These are phyloP conservation scores for Cyberlindnera maclurae DNA, from an alignment of 805 yeast genomes.

Conservation along the genomic window DNA sequence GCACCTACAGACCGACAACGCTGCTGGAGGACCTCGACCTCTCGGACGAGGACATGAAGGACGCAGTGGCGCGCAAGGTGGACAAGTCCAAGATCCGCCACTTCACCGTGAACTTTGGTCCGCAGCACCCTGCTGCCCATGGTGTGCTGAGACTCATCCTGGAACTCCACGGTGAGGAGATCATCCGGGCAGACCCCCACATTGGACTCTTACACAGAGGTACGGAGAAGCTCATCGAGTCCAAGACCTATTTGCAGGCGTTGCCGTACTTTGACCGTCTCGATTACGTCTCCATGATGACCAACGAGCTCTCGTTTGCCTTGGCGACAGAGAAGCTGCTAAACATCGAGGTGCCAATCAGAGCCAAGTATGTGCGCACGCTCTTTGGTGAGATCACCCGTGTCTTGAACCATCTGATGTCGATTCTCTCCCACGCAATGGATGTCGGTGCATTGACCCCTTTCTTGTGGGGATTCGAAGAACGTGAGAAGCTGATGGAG, in stretches of 20 bases:
- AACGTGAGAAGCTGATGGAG: conserved; percentile 88
- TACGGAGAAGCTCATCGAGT: conserved; percentile 81
- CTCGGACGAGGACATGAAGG: conserved; percentile 31
- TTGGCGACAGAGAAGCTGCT: conserved; percentile 79
- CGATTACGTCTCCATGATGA: conserved; percentile 85
- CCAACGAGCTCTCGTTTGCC: conserved; percentile 79
- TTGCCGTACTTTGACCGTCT: conserved; percentile 83
- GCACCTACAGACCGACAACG: conserved; percentile 25
- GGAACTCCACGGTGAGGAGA: conserved; percentile 85
- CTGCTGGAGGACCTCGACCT: conserved; percentile 25
- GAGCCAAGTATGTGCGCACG: conserved; percentile 81
- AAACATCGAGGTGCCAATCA: conserved; percentile 76
- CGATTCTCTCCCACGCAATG: conserved; percentile 83
- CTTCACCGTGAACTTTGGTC: conserved; percentile 86
- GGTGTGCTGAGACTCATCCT: conserved; percentile 83
- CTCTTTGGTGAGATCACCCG: conserved; percentile 84
- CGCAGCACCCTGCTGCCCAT: conserved; percentile 94
- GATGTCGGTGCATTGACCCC: conserved; percentile 94
- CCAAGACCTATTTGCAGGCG: conserved; percentile 83
- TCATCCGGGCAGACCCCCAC: conserved; percentile 82
- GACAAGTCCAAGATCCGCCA: conserved; percentile 55
- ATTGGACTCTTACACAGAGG: conserved; percentile 85
- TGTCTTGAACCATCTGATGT: conserved; percentile 78
- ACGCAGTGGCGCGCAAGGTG: conserved; percentile 20
- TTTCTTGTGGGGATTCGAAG: conserved; percentile 91